Base-by-base conservation (phyloP, 1,284 basidiomycete genomes). In the Rhodotorula mucilaginosa region DNA sequence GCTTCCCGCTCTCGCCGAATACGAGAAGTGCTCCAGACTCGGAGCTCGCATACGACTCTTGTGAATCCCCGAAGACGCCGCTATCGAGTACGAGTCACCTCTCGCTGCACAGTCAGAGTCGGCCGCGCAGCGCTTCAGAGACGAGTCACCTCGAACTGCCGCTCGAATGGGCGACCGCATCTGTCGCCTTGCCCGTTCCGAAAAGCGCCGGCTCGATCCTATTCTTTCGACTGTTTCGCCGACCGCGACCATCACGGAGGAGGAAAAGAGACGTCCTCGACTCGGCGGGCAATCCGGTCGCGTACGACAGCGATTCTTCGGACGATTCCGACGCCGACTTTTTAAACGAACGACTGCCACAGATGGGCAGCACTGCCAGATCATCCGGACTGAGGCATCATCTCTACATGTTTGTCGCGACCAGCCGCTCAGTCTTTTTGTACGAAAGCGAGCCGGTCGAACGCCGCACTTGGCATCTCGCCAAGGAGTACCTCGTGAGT, bases 401-500 rank as follows among this genome's bases (percentile, higher is more conserved):
- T 21, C 48, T 72, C 19, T 72, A 64, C 56, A 47, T 74, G 39
- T 23, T 65, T 7, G 68, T 74, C 8, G 73, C 66, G 47, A 72
- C 73, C 10, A n/a, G 48, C 29, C 46, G 59, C 26, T 61, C 58
- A 12, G 51, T 72, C 6, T 74, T 56, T 47, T 16, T 74, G 16
- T 74, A 64, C 49, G 71, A 70, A 54, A 64, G 60, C 46, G 19
- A 34, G 34, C n/a, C 58, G 47, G 46, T 49, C 2, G 65, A 58
- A 21, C 46, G 26, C 39, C n/a, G 73, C 21, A 70, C 44, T 5
- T 74, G 70, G 73, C 59, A 23, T 4, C 15, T 72, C n/a, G 61
- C 63, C 3, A 68, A 64, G 26, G 70, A 74, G 64, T 66, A 70
- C 31, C 70, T 69, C 29, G 73, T 72, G 26, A 47, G 70, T 49